Evolutionary conservation across 78 protist genomes (phyloP).

Genomic region (Blattamonas nauphoetae): DNA sequence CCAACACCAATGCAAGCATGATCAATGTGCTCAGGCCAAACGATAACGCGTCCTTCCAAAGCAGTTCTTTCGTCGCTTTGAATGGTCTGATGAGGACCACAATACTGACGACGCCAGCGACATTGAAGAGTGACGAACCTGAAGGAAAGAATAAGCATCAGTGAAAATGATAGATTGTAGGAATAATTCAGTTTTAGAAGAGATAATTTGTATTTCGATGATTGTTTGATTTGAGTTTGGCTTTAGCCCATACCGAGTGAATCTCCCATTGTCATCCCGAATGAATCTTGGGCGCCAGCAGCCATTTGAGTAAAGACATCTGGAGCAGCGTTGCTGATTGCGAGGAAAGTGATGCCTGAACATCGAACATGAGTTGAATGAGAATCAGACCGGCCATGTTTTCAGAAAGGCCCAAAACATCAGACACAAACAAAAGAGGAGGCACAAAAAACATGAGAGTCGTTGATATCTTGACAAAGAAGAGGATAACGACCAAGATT

Average conservation of each 20-base stretch:
- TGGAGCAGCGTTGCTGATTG: background rate
- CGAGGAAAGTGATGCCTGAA: background rate
- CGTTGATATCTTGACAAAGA: background rate
- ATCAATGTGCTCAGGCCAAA: too few relatives aligned
- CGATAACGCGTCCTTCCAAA: too few relatives aligned
- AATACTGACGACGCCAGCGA: too few relatives aligned
- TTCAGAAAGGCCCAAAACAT: background rate
- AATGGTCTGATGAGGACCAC: too few relatives aligned
- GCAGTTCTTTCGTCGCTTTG: too few relatives aligned
- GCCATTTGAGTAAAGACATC: background rate
- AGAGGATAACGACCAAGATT: background rate
- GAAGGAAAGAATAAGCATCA: too few relatives aligned
- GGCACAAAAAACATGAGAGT: background rate
- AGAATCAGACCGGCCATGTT: background rate
- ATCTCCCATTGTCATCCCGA: background rate
- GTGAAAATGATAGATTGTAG: too few relatives aligned
- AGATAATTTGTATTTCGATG: too few relatives aligned
- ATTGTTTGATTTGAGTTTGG: too few relatives aligned
- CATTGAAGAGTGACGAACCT: too few relatives aligned
- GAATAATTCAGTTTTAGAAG: too few relatives aligned
- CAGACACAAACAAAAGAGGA: background rate
- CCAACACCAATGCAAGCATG: too few relatives aligned
- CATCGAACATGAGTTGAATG: background rate
- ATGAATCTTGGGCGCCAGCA: background rate
- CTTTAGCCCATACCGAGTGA: background rate